phyloP scores from a whole-genome alignment of 129 eudicot species.

The Calendula officinalis region DNA sequence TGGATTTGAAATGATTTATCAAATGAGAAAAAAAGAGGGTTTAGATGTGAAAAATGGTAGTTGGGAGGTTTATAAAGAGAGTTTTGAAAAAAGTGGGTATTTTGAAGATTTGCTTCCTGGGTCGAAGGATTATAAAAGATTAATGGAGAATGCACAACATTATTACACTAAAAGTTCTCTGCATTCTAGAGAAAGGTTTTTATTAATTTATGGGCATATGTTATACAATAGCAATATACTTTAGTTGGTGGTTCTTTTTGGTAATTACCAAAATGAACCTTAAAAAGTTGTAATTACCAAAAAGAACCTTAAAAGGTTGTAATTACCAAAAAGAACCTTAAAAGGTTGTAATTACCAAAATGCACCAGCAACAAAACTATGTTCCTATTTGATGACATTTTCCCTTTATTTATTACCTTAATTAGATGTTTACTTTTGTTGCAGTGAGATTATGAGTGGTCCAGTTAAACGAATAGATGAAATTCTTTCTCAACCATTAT shows the following conservation, averaged over 20 bases:
- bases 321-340: too few relatives aligned
- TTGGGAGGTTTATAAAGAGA: conserved; percentile 71
- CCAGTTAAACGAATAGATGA: conserved; percentile 85
- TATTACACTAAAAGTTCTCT: conserved; percentile 59
- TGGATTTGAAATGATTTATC: conserved; percentile 97
- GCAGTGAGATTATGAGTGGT: conserved; percentile 79
- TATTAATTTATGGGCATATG: background rate
- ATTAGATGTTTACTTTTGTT: background rate
- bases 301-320: too few relatives aligned
- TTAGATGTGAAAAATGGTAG: conserved; percentile 80
- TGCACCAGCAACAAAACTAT: too few relatives aligned
- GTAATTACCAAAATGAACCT: too few relatives aligned
- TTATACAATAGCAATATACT: too few relatives aligned
- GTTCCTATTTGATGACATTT: too few relatives aligned
- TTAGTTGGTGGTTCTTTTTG: conserved; percentile 6
- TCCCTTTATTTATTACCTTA: too few relatives aligned
- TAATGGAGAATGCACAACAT: conserved; percentile 78
- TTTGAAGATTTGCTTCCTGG: conserved; percentile 83
- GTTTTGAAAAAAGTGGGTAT: conserved; percentile 69
- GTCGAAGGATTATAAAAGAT: conserved; percentile 68
- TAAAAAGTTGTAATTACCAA: too few relatives aligned
- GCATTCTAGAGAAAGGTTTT: conserved; percentile 63
- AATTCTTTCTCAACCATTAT: conserved; percentile 55
- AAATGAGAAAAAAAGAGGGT: conserved; percentile 57
- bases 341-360: too few relatives aligned